phyloP scores from a whole-genome alignment of 2,329 filamentous ascomycete genomes.

The Cladosporium sp. region DNA sequence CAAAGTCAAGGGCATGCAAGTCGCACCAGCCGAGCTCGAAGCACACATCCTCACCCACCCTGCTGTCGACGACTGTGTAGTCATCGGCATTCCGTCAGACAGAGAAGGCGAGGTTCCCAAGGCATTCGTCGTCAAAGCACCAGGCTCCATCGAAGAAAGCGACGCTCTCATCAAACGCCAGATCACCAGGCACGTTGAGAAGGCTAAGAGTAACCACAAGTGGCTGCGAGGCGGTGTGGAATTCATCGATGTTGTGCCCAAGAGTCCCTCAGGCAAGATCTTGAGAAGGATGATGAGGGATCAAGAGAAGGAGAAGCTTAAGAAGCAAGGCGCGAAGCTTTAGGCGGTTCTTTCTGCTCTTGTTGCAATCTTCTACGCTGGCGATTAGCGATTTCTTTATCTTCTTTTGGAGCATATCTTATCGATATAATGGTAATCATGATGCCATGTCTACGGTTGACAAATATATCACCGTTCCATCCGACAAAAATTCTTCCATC shows the following conservation, averaged over 20 bases:
- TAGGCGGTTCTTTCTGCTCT: constrained; percentile 36
- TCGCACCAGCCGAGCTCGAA: constrained; percentile 80
- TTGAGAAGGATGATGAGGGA: constrained; percentile 67
- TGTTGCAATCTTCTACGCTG: not conserved
- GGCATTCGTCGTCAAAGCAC: constrained; percentile 62
- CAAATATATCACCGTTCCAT: not conserved
- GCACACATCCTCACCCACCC: constrained; percentile 75
- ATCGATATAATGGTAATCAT: not conserved
- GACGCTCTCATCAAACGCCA: constrained; percentile 52
- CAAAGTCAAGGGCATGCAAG: constrained; percentile 68
- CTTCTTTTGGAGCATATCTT: not conserved
- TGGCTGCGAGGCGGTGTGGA: constrained; percentile 63
- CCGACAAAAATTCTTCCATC: not conserved
- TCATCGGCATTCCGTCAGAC: constrained; percentile 71
- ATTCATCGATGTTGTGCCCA: constrained; percentile 59
- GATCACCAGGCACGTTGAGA: constrained; percentile 60
- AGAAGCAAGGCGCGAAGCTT: constrained; percentile 65
- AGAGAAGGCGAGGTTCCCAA: constrained; percentile 63
- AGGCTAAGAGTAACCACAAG: constrained; percentile 63
- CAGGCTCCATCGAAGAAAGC: constrained; percentile 49
- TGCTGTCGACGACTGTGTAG: constrained; percentile 73
- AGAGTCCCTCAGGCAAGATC: constrained; percentile 65
- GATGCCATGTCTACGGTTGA: not conserved
- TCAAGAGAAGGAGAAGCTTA: constrained; percentile 68
- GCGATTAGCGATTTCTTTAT: not conserved